Conservation (phyloP, 2,329 filamentous ascomycete species). For the Triangularia verruculosa region DNA sequence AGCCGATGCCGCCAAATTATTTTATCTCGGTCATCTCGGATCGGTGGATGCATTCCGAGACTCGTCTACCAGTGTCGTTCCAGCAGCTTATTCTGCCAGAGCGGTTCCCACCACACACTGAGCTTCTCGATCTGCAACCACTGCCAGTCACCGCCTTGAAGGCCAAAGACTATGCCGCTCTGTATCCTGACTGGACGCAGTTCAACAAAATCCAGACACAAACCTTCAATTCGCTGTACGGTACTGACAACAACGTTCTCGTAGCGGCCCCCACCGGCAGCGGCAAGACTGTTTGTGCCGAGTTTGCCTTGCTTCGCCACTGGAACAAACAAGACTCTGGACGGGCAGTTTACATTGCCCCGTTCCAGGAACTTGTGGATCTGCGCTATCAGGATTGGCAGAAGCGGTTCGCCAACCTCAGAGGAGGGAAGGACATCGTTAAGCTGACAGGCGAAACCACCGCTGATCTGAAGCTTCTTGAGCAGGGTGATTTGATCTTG, state of each 20-base stretch:
- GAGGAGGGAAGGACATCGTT: slow-evolving; percentile 83
- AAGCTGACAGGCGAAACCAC: slow-evolving; percentile 93
- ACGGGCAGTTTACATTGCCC: slow-evolving; percentile 88
- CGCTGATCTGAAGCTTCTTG: slow-evolving; percentile 83
- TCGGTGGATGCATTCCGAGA: slow-evolving; percentile 98
- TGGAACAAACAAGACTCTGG: slow-evolving; percentile 72
- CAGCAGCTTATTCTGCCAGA: slow-evolving; percentile 92
- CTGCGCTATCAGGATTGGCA: slow-evolving; percentile 81
- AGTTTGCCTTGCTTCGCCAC: slow-evolving; percentile 86
- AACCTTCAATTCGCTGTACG: slow-evolving; percentile 89
- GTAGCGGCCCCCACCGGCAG: slow-evolving; percentile 90
- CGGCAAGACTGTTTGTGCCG: slow-evolving; percentile 94
- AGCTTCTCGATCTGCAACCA: slow-evolving; percentile 85
- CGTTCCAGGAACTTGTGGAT: slow-evolving; percentile 91
- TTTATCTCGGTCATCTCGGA: slow-evolving; percentile 95
- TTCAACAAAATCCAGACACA: slow-evolving; percentile 99
- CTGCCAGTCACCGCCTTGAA: slow-evolving; percentile 87
- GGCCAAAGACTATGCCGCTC: slow-evolving; percentile 71
- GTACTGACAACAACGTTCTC: slow-evolving; percentile 89
- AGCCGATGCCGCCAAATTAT: slow-evolving; percentile 98
- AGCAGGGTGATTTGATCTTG: slow-evolving; percentile 82
- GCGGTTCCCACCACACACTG: slow-evolving; percentile 92
- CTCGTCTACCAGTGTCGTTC: slow-evolving; percentile 88
- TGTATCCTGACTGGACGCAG: slow-evolving; percentile 80
- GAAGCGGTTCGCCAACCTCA: slow-evolving; percentile 66